These are phyloP conservation scores for Trypanosoma conorhini DNA, from an alignment of 208 protist species.

Conservation along the genomic window DNA sequence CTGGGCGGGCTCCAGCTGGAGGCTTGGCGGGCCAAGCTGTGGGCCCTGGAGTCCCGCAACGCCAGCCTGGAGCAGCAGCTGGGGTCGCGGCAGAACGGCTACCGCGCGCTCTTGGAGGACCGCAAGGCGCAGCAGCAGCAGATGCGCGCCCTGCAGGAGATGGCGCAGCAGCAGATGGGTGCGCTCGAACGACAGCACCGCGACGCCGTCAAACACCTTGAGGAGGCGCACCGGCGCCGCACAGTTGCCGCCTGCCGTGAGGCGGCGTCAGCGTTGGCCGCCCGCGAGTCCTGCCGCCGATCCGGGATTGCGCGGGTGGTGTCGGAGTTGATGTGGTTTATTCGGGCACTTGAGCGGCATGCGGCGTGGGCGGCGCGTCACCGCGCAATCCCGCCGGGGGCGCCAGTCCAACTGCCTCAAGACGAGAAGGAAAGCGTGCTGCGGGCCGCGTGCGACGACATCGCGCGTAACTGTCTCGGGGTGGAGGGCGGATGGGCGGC, in stretches of 20 bases:
- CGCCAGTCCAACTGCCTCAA: neutral
- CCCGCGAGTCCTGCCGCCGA: neutral
- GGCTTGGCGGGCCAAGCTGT: neutral
- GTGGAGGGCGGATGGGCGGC: conserved; percentile 49
- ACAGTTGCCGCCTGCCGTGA: neutral
- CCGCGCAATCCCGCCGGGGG: neutral
- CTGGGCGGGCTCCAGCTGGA: neutral
- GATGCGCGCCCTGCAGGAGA: conserved; percentile 1
- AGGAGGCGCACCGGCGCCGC: conserved; percentile 10
- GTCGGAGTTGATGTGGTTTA: conserved; percentile 24
- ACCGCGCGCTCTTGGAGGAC: conserved; percentile 12
- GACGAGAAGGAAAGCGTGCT: conserved; percentile 25
- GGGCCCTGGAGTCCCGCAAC: neutral
- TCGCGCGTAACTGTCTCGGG: conserved; percentile 45
- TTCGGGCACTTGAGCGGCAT: conserved; percentile 17
- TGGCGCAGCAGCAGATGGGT: neutral
- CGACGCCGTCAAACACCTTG: conserved; percentile 19
- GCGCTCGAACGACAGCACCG: conserved; percentile 15
- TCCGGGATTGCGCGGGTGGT: conserved; percentile 17
- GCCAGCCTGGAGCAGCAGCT: conserved; percentile 5
- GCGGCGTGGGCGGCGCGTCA: neutral
- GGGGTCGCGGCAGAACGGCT: neutral
- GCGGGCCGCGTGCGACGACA: conserved; percentile 55
- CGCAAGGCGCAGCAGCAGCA: conserved; percentile 8
- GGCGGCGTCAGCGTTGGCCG: neutral